Conservation (phyloP, 192 early-diverging fungal species). For the Mortierella alpina region DNA sequence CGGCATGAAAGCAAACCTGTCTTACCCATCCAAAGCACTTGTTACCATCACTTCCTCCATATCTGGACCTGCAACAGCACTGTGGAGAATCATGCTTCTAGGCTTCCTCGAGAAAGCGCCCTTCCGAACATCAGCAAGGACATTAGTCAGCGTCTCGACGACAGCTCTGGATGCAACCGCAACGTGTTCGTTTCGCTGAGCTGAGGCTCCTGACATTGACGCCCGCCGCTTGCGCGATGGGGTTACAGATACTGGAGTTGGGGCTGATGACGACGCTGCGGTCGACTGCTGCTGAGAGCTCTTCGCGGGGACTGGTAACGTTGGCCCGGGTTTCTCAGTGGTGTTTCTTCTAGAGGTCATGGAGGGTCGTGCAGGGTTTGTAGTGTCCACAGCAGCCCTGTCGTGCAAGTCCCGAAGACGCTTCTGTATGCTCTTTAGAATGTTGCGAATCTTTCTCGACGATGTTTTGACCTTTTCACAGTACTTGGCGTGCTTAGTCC, state of each 20-base stretch:
- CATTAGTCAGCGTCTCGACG: constrained; percentile 35
- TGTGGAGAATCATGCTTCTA: constrained; percentile 25
- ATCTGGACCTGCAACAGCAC: constrained; percentile 26
- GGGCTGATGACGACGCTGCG: neutral
- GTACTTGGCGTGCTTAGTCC: constrained; percentile 42
- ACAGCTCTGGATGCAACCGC: constrained; percentile 13
- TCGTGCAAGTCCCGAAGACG: constrained; percentile 33
- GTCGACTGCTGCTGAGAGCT: neutral
- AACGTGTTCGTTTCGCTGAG: neutral
- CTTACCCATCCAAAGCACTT: constrained; percentile 43
- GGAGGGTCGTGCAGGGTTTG: neutral
- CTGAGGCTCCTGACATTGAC: neutral
- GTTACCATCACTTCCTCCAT: constrained; percentile 48
- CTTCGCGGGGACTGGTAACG: constrained; percentile 1
- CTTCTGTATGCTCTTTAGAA: constrained; percentile 30
- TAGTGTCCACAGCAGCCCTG: neutral
- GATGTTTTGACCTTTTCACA: constrained; percentile 25
- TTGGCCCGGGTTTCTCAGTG: neutral
- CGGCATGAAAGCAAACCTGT: neutral
- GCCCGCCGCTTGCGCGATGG: neutral
- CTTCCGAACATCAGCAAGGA: constrained; percentile 22
- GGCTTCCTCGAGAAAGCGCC: constrained; percentile 35
- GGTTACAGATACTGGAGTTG: neutral
- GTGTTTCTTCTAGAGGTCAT: neutral
- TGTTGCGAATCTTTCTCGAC: constrained; percentile 24